Conservation (phyloP, 1,139 yeast species). For the Suhomyces wounanorum region DNA sequence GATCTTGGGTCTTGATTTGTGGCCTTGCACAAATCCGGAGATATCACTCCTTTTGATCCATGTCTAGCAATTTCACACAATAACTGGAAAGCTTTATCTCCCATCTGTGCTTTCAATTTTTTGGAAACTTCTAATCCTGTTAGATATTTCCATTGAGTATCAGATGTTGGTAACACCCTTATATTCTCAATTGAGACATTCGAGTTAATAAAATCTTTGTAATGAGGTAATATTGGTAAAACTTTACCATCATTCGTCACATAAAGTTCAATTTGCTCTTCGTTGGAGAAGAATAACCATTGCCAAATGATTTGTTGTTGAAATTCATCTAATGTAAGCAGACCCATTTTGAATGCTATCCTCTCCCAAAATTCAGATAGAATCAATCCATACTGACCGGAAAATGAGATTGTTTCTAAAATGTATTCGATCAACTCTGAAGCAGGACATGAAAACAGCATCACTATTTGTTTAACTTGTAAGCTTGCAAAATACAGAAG, state of each 20-base stretch:
- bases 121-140: conserved; percentile 42
- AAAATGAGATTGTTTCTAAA: conserved; percentile 36
- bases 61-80: conserved; percentile 54
- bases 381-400: conserved; percentile 37
- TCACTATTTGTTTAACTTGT: conserved; percentile 1
- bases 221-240: conserved; percentile 23
- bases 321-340: conserved; percentile 30
- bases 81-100: conserved; percentile 46
- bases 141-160: conserved; percentile 44
- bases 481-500: background rate
- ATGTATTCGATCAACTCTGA: conserved; percentile 30
- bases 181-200: conserved; percentile 21
- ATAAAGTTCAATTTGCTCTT: conserved; percentile 20
- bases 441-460: conserved; percentile 25
- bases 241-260: conserved; percentile 20
- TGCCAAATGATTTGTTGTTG: conserved; percentile 44
- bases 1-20: conserved; percentile 76
- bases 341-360: conserved; percentile 23
- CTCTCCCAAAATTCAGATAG: conserved; percentile 35
- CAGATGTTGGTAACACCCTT: conserved; percentile 37
- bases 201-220: conserved; percentile 22
- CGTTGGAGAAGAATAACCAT: conserved; percentile 38
- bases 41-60: conserved; percentile 57
- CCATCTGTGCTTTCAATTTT: conserved; percentile 34
- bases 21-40: conserved; percentile 54